phyloP scores from a whole-genome alignment of 129 eudicot genomes.

The Flaveria brownii region DNA sequence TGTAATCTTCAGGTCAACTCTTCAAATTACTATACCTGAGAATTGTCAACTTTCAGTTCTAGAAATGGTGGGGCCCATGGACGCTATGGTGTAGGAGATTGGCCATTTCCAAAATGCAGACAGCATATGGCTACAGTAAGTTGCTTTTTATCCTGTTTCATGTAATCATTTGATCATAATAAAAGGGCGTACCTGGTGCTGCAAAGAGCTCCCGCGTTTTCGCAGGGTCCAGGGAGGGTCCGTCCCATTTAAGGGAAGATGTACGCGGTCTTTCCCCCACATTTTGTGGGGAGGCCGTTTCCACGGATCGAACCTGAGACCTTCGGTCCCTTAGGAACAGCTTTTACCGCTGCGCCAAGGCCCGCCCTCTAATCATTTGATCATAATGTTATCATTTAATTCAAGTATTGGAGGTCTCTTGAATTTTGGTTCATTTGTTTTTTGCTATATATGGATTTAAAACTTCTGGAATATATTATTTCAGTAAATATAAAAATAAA shows the following conservation, averaged over 20 bases:
- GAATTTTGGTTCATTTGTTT: neutral
- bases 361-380: conserved; percentile 1
- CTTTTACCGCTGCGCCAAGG: too few species aligned
- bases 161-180: conserved; percentile 1
- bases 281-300: too few species aligned
- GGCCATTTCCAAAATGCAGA: conserved; percentile 86
- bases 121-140: conserved; percentile 82
- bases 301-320: too few species aligned
- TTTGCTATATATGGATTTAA: neutral
- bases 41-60: conserved; percentile 47
- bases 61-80: conserved; percentile 99
- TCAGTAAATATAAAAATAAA: neutral
- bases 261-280: too few species aligned
- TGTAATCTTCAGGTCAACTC: conserved; percentile 13
- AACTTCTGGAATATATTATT: conserved; percentile 9
- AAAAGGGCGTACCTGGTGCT: too few species aligned
- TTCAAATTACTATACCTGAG: neutral
- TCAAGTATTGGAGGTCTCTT: neutral
- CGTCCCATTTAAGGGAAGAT: too few species aligned
- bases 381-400: conserved; percentile 1
- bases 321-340: too few species aligned
- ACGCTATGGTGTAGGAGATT: conserved; percentile 87
- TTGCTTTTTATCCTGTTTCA: conserved; percentile 14
- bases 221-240: too few species aligned
- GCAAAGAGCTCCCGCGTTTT: too few species aligned